These are phyloP conservation scores for Geranomyces variabilis DNA, from an alignment of 192 early-diverging fungal genomes.

Conservation along the genomic window DNA sequence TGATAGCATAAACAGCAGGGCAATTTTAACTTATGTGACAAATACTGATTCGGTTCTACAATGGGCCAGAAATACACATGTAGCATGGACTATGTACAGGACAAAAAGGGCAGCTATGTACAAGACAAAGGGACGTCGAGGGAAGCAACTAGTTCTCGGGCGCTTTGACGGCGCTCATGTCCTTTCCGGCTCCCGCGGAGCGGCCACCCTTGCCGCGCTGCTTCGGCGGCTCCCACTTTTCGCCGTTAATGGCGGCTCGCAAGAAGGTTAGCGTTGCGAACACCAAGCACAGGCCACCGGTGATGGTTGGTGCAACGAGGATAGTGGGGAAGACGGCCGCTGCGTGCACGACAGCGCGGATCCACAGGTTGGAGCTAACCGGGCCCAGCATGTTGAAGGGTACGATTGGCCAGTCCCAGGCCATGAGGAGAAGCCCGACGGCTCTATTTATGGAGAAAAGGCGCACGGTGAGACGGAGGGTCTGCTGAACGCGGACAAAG, in stretches of 20 bases:
- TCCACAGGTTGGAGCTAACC: slow-evolving; percentile 21
- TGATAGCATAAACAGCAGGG: no score
- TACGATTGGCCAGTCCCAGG: slow-evolving; percentile 26
- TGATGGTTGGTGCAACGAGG: slow-evolving; percentile 27
- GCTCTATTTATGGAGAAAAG: slow-evolving; percentile 6
- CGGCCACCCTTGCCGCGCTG: slow-evolving; percentile 13
- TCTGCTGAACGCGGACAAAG: not conserved
- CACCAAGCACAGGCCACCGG: slow-evolving; percentile 21
- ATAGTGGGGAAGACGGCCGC: slow-evolving; percentile 18
- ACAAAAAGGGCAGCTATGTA: no score
- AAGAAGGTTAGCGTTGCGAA: slow-evolving; percentile 21
- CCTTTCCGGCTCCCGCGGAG: slow-evolving; percentile 13
- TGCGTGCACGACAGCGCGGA: slow-evolving; percentile 18
- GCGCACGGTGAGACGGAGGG: not conserved
- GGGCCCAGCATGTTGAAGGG: slow-evolving; percentile 26
- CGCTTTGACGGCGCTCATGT: slow-evolving; percentile 32
- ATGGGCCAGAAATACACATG: no score
- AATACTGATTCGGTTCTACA: no score
- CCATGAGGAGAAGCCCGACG: slow-evolving; percentile 26
- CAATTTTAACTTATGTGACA: no score
- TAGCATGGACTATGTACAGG: no score
- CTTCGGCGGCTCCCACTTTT: slow-evolving; percentile 30
- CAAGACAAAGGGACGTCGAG: no score
- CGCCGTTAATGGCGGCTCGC: slow-evolving; percentile 28
- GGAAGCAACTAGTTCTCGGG: slow-evolving; percentile 24